Evolutionary conservation across 306 rosid species (phyloP), one percentile per base, ranked within the genome.

Genomic region (Medicago arabica): DNA sequence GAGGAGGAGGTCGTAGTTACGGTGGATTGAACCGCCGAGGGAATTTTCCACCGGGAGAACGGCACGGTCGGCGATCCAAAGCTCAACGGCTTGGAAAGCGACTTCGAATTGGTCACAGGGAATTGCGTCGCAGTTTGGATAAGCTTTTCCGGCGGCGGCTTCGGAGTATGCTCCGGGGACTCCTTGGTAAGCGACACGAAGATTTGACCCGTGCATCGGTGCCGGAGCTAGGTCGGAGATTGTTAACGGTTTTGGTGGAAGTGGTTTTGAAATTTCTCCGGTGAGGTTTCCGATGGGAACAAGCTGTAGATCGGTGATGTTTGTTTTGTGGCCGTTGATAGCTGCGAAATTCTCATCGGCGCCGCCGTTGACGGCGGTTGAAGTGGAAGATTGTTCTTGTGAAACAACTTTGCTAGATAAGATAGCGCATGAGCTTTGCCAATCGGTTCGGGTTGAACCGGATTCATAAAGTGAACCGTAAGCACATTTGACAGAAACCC

Each of bases 61-160:
- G 0, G 98, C 98, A 0, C 98, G 93, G 51, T 95, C 98, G 11
- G 98, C 93, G 68, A 95, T 90, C 98, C 98, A 95, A 6, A 95
- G 92, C 85, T 95, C 98, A 15, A 95, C 98, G 5, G 98, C 97
- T 34, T 89, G 93, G 68, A 95, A 95, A 67, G 98, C 98, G 0
- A 92, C 98, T 69, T 95, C 98, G 84, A 95, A 95, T 58, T 95
- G 98, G 74, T 95, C 98, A 58, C 97, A 95, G 0, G 98, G 98
- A 15, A 95, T 95, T 81, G 98, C 98, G 25, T 95, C 97, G 72
- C 97, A 95, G 53, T 92, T 92, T 1, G 93, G 97, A 53, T 95
- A 95, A 3, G 97, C 98, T 55, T 95, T 92, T 0, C 97, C 97
- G 19, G 98, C 98, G 7, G 98, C 98, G 0, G 97, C 98, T 67